A percentile compares a stretch with the other conserved stretches of the same genome.
phyloP scores from a whole-genome alignment of 2,329 filamentous ascomycete species.

The Colletotrichum coccodes region DNA sequence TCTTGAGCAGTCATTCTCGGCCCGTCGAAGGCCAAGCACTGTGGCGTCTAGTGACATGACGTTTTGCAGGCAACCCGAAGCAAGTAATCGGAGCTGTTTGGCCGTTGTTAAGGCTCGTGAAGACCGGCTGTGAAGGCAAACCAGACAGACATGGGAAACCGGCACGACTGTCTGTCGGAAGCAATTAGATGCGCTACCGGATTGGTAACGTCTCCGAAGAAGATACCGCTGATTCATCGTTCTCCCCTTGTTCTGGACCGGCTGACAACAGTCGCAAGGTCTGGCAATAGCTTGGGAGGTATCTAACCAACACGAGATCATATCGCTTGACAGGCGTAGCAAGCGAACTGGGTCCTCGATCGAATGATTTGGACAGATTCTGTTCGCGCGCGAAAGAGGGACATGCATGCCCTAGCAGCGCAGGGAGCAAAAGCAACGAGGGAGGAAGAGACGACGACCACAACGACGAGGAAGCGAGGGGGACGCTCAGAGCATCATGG shows the following conservation, averaged over 20 bases:
- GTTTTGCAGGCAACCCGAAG: background rate
- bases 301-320: conserved; percentile 18
- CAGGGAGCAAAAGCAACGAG: background rate
- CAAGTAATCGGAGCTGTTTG: background rate
- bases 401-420: background rate
- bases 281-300: background rate
- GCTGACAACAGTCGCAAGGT: background rate
- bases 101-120: background rate
- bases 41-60: conserved; percentile 2
- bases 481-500: conserved; percentile 19
- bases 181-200: background rate
- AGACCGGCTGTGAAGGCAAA: background rate
- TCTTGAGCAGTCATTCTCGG: background rate
- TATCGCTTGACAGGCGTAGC: conserved; percentile 15
- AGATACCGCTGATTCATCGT: background rate
- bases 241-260: background rate
- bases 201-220: background rate
- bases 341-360: background rate
- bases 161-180: background rate
- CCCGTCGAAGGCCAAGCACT: conserved; percentile 4
- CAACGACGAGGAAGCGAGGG: background rate
- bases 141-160: background rate
- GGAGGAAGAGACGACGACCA: no score
- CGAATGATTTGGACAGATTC: conserved; percentile 19
- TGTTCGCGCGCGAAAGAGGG: background rate